Evolutionary conservation across 768 basidiomycete genomes (phyloP).

Genomic region (Mycena amicta): DNA sequence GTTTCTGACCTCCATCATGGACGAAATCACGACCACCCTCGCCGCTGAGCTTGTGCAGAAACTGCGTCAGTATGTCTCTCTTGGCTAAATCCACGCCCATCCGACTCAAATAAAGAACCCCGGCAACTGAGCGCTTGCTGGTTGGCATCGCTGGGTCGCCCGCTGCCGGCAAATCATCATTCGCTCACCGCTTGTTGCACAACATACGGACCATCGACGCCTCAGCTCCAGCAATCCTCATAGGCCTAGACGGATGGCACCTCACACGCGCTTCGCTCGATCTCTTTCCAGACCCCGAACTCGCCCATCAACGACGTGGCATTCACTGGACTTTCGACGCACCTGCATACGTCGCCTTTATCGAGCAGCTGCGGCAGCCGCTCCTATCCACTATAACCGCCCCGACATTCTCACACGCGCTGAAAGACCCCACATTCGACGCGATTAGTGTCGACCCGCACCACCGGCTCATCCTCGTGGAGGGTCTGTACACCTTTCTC

Average conservation of each 20-base stretch:
- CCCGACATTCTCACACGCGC: slow-evolving; percentile 61
- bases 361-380: slow-evolving; percentile 47
- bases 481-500: slow-evolving; percentile 87
- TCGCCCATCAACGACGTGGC: slow-evolving; percentile 73
- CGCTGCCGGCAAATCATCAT: slow-evolving; percentile 84
- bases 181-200: slow-evolving; percentile 61
- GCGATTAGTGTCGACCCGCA: slow-evolving; percentile 45
- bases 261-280: slow-evolving; percentile 79
- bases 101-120: slow-evolving; percentile 32
- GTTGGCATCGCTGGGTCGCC: slow-evolving; percentile 80
- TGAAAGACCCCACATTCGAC: slow-evolving; percentile 56
- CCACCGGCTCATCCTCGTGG: slow-evolving; percentile 83
- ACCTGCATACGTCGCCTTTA: slow-evolving; percentile 67
- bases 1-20: slow-evolving; percentile 7
- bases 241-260: slow-evolving; percentile 94
- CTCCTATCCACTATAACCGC: slow-evolving; percentile 68
- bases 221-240: slow-evolving; percentile 52
- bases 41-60: slow-evolving; percentile 13
- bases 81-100: neutral
- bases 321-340: slow-evolving; percentile 92
- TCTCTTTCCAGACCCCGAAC: slow-evolving; percentile 68
- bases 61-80: slow-evolving; percentile 13
- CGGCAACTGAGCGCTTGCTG: slow-evolving; percentile 51
- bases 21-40: slow-evolving; percentile 8
- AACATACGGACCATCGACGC: slow-evolving; percentile 47